Conservation (phyloP, 2,329 filamentous ascomycete species). For the Rhinocladiella mackenziei region DNA sequence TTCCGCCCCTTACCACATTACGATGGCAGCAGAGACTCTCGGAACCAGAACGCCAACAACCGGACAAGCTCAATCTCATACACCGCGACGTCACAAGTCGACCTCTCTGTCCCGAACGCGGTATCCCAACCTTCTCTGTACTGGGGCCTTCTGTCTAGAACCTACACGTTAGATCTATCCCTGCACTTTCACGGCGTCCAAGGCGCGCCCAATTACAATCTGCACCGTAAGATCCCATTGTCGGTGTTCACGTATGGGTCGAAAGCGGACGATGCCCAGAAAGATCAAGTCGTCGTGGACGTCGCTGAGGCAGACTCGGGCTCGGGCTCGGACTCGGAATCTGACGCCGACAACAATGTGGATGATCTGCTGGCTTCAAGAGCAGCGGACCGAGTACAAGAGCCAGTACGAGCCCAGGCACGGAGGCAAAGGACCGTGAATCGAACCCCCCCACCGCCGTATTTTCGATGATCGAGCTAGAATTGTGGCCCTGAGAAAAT, state of each 20-base stretch:
- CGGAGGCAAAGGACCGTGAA: background rate
- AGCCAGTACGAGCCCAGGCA: background rate
- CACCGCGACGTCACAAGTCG: slow-evolving; percentile 18
- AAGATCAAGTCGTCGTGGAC: slow-evolving; percentile 6
- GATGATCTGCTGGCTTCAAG: background rate
- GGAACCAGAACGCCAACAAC: background rate
- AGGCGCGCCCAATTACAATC: slow-evolving; percentile 19
- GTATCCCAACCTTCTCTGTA: slow-evolving; percentile 18
- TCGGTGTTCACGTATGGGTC: slow-evolving; percentile 4
- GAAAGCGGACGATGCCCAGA: slow-evolving; percentile 6
- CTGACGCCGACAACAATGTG: slow-evolving; percentile 4
- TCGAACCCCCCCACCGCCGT: slow-evolving; percentile 20
- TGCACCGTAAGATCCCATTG: slow-evolving; percentile 13
- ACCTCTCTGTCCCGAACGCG: slow-evolving; percentile 19
- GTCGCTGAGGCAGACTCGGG: slow-evolving; percentile 2
- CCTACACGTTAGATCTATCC: slow-evolving; percentile 18
- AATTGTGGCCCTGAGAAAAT: background rate
- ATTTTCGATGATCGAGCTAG: slow-evolving; percentile 19
- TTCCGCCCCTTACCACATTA: slow-evolving; percentile 22
- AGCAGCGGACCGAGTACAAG: background rate
- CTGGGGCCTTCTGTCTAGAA: slow-evolving; percentile 15
- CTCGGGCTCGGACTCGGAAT: slow-evolving; percentile 1
- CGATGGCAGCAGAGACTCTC: background rate
- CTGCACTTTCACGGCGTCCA: slow-evolving; percentile 17
- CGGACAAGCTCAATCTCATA: slow-evolving; percentile 2